Conservation (phyloP, 495 filamentous ascomycete species). For the Patellaria atrata region DNA sequence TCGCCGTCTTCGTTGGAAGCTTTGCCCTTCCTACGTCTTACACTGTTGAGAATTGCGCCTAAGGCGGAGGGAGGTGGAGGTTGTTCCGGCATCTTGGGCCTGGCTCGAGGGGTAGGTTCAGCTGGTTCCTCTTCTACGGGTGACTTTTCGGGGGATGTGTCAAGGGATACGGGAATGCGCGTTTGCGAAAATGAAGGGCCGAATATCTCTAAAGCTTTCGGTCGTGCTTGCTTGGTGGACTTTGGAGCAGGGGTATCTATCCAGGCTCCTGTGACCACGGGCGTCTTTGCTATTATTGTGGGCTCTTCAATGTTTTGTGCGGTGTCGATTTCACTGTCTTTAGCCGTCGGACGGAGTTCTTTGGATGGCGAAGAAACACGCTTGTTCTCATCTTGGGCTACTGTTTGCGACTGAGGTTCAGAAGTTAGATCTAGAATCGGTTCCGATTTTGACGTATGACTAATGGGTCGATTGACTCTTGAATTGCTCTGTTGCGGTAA, state of each 20-base stretch:
- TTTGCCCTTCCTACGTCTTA: slow-evolving; percentile 19
- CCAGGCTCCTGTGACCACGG: slow-evolving; percentile 34
- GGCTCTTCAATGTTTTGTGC: slow-evolving; percentile 7
- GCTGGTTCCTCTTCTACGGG: slow-evolving; percentile 3
- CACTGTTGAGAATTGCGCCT: slow-evolving; percentile 35
- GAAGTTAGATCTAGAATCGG: too few species aligned
- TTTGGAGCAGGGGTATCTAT: slow-evolving; percentile 28
- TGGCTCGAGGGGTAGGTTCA: neutral
- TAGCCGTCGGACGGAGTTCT: too few species aligned
- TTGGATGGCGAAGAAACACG: too few species aligned
- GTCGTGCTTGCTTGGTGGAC: slow-evolving; percentile 2
- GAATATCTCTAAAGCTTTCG: neutral
- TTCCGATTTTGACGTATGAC: too few species aligned
- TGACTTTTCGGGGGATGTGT: slow-evolving; percentile 13
- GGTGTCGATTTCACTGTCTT: neutral
- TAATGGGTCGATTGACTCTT: too few species aligned
- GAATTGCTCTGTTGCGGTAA: too few species aligned
- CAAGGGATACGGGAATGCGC: slow-evolving; percentile 7
- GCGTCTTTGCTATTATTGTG: slow-evolving; percentile 24
- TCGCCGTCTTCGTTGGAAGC: slow-evolving; percentile 1
- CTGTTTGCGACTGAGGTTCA: too few species aligned
- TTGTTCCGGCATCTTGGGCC: slow-evolving; percentile 1
- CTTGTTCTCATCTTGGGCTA: too few species aligned
- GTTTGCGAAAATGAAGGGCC: neutral
- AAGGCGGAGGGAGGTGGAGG: slow-evolving; percentile 22